These are phyloP conservation scores for Chiua virens DNA, from an alignment of 768 basidiomycete species.

Conservation along the genomic window DNA sequence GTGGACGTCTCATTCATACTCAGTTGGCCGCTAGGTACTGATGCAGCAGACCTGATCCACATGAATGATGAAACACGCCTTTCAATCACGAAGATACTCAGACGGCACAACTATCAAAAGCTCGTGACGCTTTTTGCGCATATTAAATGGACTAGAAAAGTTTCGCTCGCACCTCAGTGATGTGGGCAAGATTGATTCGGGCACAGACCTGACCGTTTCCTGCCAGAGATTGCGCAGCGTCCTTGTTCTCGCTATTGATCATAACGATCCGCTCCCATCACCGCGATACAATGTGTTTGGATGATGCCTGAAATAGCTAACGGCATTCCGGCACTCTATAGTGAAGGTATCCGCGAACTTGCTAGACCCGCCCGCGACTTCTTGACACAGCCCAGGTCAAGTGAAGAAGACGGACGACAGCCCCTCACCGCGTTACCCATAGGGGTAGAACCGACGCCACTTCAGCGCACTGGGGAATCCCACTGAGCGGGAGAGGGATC, in stretches of 20 bases:
- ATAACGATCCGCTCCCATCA: conserved; percentile 12
- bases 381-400: conserved; percentile 12
- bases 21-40: conserved; percentile 2
- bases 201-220: conserved; percentile 14
- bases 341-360: conserved; percentile 13
- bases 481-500: conserved; percentile 1
- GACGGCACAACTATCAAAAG: conserved; percentile 2
- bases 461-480: conserved; percentile 21
- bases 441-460: conserved; percentile 22
- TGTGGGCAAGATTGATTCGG: not conserved
- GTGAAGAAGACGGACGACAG: conserved; percentile 14
- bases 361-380: conserved; percentile 2
- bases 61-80: conserved; percentile 8
- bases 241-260: conserved; percentile 3
- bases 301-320: conserved; percentile 1
- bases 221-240: not conserved
- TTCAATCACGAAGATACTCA: conserved; percentile 1
- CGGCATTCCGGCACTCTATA: conserved; percentile 3
- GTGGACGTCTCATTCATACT: not conserved
- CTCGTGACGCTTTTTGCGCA: not conserved
- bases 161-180: conserved; percentile 8
- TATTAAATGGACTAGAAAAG: not conserved
- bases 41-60: conserved; percentile 21
- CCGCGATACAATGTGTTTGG: conserved; percentile 3
- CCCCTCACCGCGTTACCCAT: conserved; percentile 4